Percentiles rank a stretch among this genome's conserved stretches.
Evolutionary conservation across 495 filamentous ascomycete species (phyloP).

Genomic region (Penicillium soppii): DNA sequence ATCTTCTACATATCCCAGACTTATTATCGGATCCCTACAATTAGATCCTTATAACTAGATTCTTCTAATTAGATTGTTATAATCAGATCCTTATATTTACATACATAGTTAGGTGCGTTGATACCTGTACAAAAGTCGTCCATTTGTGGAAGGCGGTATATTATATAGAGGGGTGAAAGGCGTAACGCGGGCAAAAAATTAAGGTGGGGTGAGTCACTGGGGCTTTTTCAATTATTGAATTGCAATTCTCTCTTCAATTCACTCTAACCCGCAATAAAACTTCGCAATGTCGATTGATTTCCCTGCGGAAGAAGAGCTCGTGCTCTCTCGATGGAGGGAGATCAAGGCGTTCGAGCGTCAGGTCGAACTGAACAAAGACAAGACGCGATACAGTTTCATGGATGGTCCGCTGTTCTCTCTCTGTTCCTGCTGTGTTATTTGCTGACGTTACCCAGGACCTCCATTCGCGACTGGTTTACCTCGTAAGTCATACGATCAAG

Average conservation of each 20-base stretch:
- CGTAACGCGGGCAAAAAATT: conserved; percentile 24
- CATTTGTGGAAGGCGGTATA: conserved; percentile 13
- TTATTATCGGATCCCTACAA: too few species aligned
- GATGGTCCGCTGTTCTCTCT: too few species aligned
- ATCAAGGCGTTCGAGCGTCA: conserved; percentile 85
- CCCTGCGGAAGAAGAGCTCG: conserved; percentile 80
- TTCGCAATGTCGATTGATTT: conserved; percentile 82
- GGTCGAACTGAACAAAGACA: conserved; percentile 69
- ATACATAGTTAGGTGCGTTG: too few species aligned
- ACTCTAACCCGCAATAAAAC: conserved; percentile 18
- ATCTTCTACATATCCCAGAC: too few species aligned
- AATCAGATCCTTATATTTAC: too few species aligned
- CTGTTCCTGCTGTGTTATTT: too few species aligned
- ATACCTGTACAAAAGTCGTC: background rate
- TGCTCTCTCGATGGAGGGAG: conserved; percentile 81
- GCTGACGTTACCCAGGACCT: too few species aligned
- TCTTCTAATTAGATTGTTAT: too few species aligned
- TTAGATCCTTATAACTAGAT: too few species aligned
- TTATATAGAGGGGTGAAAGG: conserved; percentile 2
- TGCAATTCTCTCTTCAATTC: conserved; percentile 17
- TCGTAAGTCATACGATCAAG: too few species aligned
- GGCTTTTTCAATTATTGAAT: background rate
- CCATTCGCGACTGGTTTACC: conserved; percentile 74
- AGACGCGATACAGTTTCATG: conserved; percentile 67
- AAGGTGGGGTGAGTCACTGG: conserved; percentile 15